Base-by-base conservation (phyloP, 495 filamentous ascomycete genomes). In the Penicillium cosmopolitanum region DNA sequence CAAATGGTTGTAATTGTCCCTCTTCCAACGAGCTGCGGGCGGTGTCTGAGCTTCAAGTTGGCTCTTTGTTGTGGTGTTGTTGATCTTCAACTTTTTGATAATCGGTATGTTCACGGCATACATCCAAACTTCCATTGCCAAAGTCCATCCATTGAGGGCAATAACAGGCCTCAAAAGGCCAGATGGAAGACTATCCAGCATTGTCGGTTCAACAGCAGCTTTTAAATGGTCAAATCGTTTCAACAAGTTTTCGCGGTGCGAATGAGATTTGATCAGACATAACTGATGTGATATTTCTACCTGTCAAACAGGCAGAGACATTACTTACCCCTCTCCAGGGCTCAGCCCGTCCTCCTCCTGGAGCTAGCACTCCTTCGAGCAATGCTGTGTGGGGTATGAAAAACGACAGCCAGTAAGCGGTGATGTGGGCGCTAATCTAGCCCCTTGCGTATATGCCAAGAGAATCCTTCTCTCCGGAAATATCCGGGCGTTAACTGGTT, bases 121-220 rank as follows among this genome's bases (percentile, higher is more conserved):
- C 63, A 71, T 66, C 68, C 65, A 68, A 47, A 55, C 44, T 55
- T 71, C 68, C 51, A 68, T 63, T 18, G 57, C 50, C 48, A 71
- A 50, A 10, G 63, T 66, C 68, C 68, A 71, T 21, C 34, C 63
- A 52, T 65, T 68, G 34, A 71, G 68, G 54, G 61, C 61, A 47
- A 66, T 50, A 19, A 68, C 43, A 50, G 68, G 64, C 74, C 77
- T 35, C 66, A 74, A 63, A 71, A 57, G 51, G 51, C 56, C 59
- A 4, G 64, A 62, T 34, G 46, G 23, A 34, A 61, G 44, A n/a
- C 28, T 13, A 12, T 16, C 44, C 12, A 55, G 21, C 62, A 61
- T 64, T 23, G 2, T 23, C 1, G 23, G 23, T 23, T 4, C 23
- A 3, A 23, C 23, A 0, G 3, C 23, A 23, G 4, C 23, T 23